Evolutionary conservation across 495 filamentous ascomycete species (phyloP), one percentile per base, ranked within the genome.

Genomic region (Acidiella bohemica): DNA sequence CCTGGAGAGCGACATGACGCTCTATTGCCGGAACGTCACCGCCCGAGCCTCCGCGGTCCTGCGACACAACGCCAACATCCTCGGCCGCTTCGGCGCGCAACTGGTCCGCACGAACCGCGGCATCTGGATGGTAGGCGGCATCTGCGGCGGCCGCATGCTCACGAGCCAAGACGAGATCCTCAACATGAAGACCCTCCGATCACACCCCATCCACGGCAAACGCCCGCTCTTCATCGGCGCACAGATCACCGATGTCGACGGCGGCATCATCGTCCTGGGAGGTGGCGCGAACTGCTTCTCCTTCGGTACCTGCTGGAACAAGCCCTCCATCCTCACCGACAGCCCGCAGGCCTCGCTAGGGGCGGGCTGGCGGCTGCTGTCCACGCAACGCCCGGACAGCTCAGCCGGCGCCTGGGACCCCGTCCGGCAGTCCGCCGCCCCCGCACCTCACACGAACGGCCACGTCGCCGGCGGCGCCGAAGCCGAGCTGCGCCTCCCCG

Each of bases 271-370:
- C 3, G 57, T 93, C 2, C 57, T 80, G 25, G 84, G 84, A 7
- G 86, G 87, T 12, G 86, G 87, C 14, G 83, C 82, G 19, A 81
- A 85, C 0, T 93, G 86, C 56, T 93, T 92, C 59, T 84, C 82
- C 0, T 88, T 93, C 67, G 84, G 82, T 6, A 76, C 76, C 11
- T 78, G 68, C 46, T 84, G 80, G 75, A 84, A 81, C 41, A 62
- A 69, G 31, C 75, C 70, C 0, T 66, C 67, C 28, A 76, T 68
- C 59, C 34, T 76, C 33, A 53, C 41, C 22, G 30, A 49, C 32
- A 12, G 40, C 9, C 39, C 41, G 6, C 27, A 38, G 16, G 32
- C 41, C n/a, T 30, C 40, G 1, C 23, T 44, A 24, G 1, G 36
- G 28, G 21, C n/a, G 12, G 41, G 35, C 25, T 49, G 46, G 46